Conservation (phyloP, 108 stramenopile genomes). For the Chaetoceros tenuissimus region DNA sequence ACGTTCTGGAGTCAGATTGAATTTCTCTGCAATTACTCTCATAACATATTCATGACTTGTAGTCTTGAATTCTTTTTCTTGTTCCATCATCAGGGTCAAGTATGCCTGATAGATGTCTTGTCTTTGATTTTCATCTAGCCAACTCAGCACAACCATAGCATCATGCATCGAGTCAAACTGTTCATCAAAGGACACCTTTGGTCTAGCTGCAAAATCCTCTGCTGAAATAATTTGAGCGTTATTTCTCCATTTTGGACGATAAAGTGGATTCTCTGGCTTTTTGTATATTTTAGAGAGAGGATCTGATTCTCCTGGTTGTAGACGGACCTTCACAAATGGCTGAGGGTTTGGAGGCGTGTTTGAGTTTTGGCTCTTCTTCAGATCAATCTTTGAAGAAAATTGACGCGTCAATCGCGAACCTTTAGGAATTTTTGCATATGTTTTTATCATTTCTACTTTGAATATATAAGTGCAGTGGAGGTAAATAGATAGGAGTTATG, state of each 20-base stretch:
- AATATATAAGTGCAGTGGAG: too few relatives aligned
- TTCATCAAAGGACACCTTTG: constrained; percentile 58
- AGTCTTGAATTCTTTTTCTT: constrained; percentile 17
- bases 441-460: too few relatives aligned
- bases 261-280: constrained; percentile 32
- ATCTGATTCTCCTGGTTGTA: background rate
- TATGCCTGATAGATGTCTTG: constrained; percentile 54
- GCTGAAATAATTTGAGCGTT: constrained; percentile 49
- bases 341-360: background rate
- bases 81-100: constrained; percentile 46
- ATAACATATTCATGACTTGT: constrained; percentile 81
- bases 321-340: background rate
- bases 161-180: constrained; percentile 57
- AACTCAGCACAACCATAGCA: constrained; percentile 56
- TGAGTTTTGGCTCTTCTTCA: background rate
- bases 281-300: background rate
- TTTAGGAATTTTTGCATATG: too few relatives aligned
- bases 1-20: constrained; percentile 54
- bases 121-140: constrained; percentile 50
- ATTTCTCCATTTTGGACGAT: constrained; percentile 46
- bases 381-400: background rate
- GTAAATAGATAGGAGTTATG: too few relatives aligned
- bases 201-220: constrained; percentile 74
- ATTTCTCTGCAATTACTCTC: constrained; percentile 63
- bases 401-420: too few relatives aligned